These are phyloP conservation scores for Boletus sp. DNA, from an alignment of 768 basidiomycete species.

Conservation along the genomic window DNA sequence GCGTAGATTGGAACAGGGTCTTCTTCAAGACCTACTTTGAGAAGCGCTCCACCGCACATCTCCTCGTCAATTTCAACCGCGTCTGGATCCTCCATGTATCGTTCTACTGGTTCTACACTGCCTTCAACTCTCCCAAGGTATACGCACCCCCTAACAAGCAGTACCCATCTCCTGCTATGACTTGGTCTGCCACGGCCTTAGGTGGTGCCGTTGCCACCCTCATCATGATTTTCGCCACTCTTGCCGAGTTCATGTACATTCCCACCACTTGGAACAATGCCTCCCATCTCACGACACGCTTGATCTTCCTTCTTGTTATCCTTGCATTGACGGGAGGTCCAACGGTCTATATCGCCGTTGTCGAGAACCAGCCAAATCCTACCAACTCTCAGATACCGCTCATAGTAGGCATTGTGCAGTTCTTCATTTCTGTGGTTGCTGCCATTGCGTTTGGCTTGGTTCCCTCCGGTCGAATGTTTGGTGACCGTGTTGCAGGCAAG, in stretches of 20 bases:
- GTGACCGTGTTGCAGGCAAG: slow-evolving; percentile 96
- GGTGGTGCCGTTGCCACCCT: slow-evolving; percentile 90
- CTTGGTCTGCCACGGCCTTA: slow-evolving; percentile 93
- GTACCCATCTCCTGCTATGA: slow-evolving; percentile 80
- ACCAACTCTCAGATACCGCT: slow-evolving; percentile 67
- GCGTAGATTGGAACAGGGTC: slow-evolving; percentile 89
- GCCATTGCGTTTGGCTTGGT: slow-evolving; percentile 83
- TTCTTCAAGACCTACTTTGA: slow-evolving; percentile 99
- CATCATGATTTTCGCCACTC: slow-evolving; percentile 92
- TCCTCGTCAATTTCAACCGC: slow-evolving; percentile 98
- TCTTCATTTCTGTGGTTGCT: slow-evolving; percentile 82
- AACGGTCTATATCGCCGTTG: slow-evolving; percentile 87
- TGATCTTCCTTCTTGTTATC: slow-evolving; percentile 88
- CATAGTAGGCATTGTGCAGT: slow-evolving; percentile 91
- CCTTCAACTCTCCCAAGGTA: slow-evolving; percentile 93
- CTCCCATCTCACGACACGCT: slow-evolving; percentile 90
- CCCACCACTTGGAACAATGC: slow-evolving; percentile 99
- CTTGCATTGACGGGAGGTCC: slow-evolving; percentile 92
- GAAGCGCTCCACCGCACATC: slow-evolving; percentile 88
- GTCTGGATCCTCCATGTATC: slow-evolving; percentile 96
- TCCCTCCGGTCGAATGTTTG: slow-evolving; percentile 97
- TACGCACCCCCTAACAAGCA: slow-evolving; percentile 71
- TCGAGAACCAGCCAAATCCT: slow-evolving; percentile 59
- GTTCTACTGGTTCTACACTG: slow-evolving; percentile 94
- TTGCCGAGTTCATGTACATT: slow-evolving; percentile 95